Conservation (phyloP, 2,329 filamentous ascomycete genomes). For the Colletotrichum tropicale region DNA sequence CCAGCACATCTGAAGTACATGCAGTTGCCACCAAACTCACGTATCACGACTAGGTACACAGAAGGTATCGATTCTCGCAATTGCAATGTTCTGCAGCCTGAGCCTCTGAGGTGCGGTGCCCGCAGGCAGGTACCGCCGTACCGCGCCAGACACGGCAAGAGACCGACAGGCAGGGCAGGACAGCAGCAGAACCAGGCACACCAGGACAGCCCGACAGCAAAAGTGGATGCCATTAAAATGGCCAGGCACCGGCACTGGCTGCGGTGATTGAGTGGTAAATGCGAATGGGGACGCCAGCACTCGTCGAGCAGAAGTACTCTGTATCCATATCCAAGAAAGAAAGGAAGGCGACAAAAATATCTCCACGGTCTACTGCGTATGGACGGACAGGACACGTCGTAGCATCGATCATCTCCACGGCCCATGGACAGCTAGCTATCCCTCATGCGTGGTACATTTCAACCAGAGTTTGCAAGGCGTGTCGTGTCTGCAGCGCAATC, state of each 20-base stretch:
- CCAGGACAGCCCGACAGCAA: neutral
- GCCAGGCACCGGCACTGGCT: neutral
- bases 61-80: neutral
- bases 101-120: neutral
- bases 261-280: neutral
- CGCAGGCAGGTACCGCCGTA: neutral
- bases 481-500: neutral
- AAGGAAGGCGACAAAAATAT: neutral
- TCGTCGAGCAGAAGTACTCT: neutral
- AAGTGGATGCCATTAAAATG: neutral
- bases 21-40: neutral
- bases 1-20: too few relatives aligned
- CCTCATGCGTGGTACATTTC: neutral
- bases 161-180: neutral
- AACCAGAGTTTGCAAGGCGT: neutral
- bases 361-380: neutral
- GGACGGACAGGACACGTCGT: neutral
- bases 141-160: neutral
- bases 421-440: neutral
- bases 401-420: neutral
- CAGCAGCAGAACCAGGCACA: neutral
- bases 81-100: neutral
- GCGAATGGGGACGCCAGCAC: neutral
- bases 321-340: neutral
- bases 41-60: fast-evolving